Conservation (phyloP, 140 eudicot species). For the Erigeron philadelphicus region DNA sequence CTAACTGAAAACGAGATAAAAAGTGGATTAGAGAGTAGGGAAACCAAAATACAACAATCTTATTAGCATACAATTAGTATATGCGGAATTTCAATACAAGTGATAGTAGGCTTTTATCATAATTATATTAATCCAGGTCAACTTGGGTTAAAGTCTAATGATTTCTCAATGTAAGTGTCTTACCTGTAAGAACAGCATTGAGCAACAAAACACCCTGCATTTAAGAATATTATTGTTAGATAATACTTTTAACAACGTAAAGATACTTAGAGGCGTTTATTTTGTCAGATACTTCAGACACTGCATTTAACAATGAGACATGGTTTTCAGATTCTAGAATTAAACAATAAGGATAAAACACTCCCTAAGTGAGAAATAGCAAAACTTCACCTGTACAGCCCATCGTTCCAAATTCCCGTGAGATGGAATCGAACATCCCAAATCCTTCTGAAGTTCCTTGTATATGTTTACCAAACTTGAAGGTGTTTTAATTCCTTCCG, state of each 20-base stretch:
- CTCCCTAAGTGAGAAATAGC: background rate
- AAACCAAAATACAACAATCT: background rate
- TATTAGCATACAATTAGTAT: background rate
- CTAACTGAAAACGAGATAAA: constrained; percentile 46
- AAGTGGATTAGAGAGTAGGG: background rate
- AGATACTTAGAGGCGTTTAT: background rate
- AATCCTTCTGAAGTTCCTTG: constrained; percentile 80
- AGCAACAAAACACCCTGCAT: constrained; percentile 83
- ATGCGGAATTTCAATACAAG: background rate
- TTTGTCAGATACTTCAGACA: background rate
- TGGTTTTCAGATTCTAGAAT: background rate
- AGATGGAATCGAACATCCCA: constrained; percentile 77
- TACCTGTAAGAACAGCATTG: constrained; percentile 95
- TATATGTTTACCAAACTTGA: constrained; percentile 84
- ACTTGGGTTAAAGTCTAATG: background rate
- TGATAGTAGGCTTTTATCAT: background rate
- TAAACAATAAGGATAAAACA: background rate
- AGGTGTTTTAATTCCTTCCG: constrained; percentile 70
- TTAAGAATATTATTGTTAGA: constrained; percentile 14
- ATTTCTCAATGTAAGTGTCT: constrained; percentile 14
- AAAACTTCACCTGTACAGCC: constrained; percentile 70
- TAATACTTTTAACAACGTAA: constrained; percentile 9
- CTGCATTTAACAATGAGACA: background rate
- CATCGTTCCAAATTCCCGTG: constrained; percentile 87
- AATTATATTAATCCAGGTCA: background rate